Evolutionary conservation across 2,329 filamentous ascomycete genomes (phyloP).

Genomic region (Penicillium digitatum): DNA sequence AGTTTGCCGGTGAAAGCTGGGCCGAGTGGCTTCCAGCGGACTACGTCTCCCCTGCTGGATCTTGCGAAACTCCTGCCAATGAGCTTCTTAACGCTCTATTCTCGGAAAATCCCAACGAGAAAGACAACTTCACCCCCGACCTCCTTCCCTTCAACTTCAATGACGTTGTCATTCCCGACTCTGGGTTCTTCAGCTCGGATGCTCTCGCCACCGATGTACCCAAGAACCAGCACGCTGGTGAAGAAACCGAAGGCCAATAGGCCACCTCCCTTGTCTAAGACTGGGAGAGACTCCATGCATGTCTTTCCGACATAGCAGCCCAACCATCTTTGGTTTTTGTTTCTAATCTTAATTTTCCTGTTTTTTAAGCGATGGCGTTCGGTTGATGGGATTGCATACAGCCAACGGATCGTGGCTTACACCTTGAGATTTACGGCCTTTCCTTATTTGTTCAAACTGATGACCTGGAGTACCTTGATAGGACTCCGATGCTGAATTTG

Average conservation of each 20-base stretch:
- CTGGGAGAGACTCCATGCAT: background rate
- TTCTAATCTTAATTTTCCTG: conserved; percentile 11
- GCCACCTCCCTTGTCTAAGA: conserved; percentile 12
- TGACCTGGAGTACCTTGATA: conserved; percentile 11
- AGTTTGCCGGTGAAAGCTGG: conserved; percentile 31
- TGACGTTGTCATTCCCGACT: conserved; percentile 32
- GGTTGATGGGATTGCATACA: conserved; percentile 11
- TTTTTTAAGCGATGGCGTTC: conserved; percentile 25
- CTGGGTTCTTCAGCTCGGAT: conserved; percentile 37
- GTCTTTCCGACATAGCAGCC: background rate
- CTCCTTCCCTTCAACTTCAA: conserved; percentile 33
- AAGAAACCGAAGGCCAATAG: conserved; percentile 11
- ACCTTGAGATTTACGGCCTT: conserved; percentile 5
- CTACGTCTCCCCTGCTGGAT: conserved; percentile 32
- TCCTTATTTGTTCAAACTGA: conserved; percentile 8
- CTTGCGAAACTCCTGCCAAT: conserved; percentile 27
- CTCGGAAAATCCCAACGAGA: conserved; percentile 29
- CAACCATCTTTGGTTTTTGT: background rate
- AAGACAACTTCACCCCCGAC: conserved; percentile 25
- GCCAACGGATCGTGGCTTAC: background rate
- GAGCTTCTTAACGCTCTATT: conserved; percentile 38
- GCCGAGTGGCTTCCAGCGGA: conserved; percentile 37
- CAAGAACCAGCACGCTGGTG: conserved; percentile 21
- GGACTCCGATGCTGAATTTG: background rate
- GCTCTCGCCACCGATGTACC: conserved; percentile 27